Evolutionary conservation across 2,329 filamentous ascomycete species (phyloP).

Genomic region (Cladorrhinum sp.): DNA sequence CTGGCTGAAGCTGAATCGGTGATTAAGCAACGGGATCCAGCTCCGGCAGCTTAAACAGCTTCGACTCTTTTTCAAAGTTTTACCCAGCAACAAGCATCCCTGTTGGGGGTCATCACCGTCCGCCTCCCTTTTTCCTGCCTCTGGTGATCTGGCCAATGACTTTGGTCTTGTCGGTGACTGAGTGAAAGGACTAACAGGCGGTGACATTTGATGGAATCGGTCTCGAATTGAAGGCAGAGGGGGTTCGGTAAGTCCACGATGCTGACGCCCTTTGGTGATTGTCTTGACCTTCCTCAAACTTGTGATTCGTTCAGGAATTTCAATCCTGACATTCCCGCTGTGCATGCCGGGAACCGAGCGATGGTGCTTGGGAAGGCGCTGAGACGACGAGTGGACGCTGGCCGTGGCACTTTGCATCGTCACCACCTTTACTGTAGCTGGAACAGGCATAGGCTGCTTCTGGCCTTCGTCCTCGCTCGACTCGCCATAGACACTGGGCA

Average conservation of each 20-base stretch:
- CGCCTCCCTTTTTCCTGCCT: not conserved
- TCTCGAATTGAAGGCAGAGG: not conserved
- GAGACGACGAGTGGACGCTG: not conserved
- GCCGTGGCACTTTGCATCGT: not conserved
- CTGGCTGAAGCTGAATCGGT: conserved; percentile 10
- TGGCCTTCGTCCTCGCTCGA: conserved; percentile 5
- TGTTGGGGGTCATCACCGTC: not conserved
- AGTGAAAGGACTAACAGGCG: conserved; percentile 1
- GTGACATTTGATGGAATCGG: conserved; percentile 1
- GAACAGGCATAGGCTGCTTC: not conserved
- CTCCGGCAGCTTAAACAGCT: conserved; percentile 11
- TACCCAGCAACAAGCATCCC: conserved; percentile 11
- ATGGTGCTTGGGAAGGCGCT: conserved; percentile 15
- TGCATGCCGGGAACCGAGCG: conserved; percentile 18
- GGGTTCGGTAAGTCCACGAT: not conserved
- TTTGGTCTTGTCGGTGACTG: not conserved
- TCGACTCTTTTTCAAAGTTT: conserved; percentile 11
- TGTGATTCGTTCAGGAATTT: conserved; percentile 16
- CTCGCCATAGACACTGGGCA: conserved; percentile 8
- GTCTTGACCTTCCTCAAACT: conserved; percentile 15
- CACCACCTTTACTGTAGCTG: not conserved
- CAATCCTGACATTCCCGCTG: conserved; percentile 20
- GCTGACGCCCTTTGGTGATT: not conserved
- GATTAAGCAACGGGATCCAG: conserved; percentile 8
- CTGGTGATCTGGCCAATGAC: not conserved